Percentiles rank a stretch among this genome's conserved stretches.
Conservation (phyloP, 768 basidiomycete species). For the Xerocomus potaroensis region DNA sequence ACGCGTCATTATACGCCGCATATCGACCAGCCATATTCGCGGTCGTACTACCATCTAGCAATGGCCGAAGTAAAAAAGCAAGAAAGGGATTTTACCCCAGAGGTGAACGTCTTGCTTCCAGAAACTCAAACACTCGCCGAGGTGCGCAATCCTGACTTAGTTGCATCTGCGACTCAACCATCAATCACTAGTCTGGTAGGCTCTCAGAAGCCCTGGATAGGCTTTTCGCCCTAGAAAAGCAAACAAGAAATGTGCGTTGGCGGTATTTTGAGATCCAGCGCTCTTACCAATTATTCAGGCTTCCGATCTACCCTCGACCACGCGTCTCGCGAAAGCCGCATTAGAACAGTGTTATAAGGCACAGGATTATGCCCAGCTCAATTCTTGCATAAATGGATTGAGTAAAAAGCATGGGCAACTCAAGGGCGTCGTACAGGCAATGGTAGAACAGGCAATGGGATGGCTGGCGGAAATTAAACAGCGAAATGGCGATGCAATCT, state of each 20-base stretch:
- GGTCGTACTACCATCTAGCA: slow-evolving; percentile 39
- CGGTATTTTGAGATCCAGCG: neutral
- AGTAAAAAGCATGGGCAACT: slow-evolving; percentile 98
- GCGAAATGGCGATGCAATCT: slow-evolving; percentile 63
- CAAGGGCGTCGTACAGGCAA: slow-evolving; percentile 83
- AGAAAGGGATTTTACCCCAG: slow-evolving; percentile 81
- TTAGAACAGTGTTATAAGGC: slow-evolving; percentile 69
- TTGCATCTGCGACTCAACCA: slow-evolving; percentile 6
- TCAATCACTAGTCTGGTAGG: slow-evolving; percentile 68
- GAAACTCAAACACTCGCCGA: slow-evolving; percentile 65
- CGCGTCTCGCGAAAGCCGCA: slow-evolving; percentile 73
- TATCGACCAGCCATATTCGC: slow-evolving; percentile 36
- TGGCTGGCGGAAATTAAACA: slow-evolving; percentile 78
- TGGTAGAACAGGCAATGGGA: slow-evolving; percentile 81
- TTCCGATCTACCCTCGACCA: slow-evolving; percentile 89
- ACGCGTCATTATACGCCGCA: slow-evolving; percentile 52
- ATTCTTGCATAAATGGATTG: slow-evolving; percentile 60
- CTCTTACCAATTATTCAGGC: slow-evolving; percentile 49
- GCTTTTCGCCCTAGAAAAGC: slow-evolving; percentile 87
- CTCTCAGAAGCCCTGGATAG: slow-evolving; percentile 87
- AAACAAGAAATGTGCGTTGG: slow-evolving; percentile 81
- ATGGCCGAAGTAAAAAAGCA: slow-evolving; percentile 84
- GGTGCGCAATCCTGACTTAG: slow-evolving; percentile 40
- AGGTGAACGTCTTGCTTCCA: slow-evolving; percentile 73
- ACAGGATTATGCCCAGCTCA: slow-evolving; percentile 65